phyloP scores from a whole-genome alignment of 2,329 filamentous ascomycete species.

The Coniochaeta hoffmannii region DNA sequence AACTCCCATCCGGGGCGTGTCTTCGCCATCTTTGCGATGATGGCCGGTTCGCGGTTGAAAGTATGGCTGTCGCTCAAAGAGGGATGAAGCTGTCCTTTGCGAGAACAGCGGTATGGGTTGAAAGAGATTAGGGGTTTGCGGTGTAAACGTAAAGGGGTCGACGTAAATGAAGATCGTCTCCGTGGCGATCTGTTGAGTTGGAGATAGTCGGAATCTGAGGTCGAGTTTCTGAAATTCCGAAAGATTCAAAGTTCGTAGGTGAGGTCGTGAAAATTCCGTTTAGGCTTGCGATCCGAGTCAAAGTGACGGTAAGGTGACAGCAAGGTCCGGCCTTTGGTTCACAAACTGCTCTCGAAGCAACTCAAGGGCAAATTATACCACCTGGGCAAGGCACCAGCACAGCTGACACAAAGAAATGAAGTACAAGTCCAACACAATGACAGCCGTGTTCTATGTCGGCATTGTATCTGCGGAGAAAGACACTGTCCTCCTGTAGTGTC shows the following conservation, averaged over 20 bases:
- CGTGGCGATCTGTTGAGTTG: neutral
- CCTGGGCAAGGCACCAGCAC: neutral
- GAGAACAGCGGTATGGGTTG: no score
- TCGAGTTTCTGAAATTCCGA: neutral
- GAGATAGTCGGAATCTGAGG: neutral
- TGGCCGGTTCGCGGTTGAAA: neutral
- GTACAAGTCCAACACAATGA: neutral
- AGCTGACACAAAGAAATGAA: conserved; percentile 2
- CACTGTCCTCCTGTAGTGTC: neutral
- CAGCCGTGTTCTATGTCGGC: neutral
- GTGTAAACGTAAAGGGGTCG: no score
- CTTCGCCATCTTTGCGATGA: conserved; percentile 1
- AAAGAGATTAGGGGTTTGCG: no score
- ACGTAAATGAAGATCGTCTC: no score
- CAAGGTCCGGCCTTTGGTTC: neutral
- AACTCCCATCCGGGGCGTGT: neutral
- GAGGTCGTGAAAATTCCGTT: neutral
- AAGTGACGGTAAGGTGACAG: neutral
- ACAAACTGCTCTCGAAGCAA: neutral
- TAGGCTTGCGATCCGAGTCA: neutral
- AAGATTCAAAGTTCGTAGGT: neutral
- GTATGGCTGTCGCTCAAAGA: neutral
- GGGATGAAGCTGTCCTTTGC: neutral
- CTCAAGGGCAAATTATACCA: neutral
- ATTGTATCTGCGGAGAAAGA: neutral